Base-by-base conservation (phyloP, 2,329 filamentous ascomycete genomes). In the Nemania sp. region DNA sequence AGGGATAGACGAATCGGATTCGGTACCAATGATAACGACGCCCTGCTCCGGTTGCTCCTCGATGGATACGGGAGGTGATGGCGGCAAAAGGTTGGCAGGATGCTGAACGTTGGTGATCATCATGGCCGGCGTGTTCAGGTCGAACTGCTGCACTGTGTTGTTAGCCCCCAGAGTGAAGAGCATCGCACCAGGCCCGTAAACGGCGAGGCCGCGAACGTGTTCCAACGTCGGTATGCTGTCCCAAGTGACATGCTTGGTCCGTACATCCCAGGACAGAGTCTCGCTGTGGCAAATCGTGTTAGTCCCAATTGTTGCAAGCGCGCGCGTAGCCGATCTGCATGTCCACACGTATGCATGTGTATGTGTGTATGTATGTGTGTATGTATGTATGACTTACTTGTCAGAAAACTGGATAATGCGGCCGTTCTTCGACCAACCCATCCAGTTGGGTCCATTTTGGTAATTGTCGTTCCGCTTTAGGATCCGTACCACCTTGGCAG, bases 351-450 rank as follows among this genome's bases (percentile, higher is more conserved):
- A 62, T 62, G 41, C 32, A 35, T 35, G 6, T 35, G 11, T 11
- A 35, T 6, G 32, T 35, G 11, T 35, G 38, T 43, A 43, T 43
- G 38, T 43, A 43, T 13, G 38, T 43, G 38, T 68, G 66, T 55
- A 64, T 67, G 64, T 43, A 59, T 53, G 65, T 52, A 64, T 64
- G 47, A 59, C 93, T 83, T 85, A 97, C 94, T 91, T 90, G 80
- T 98, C 93, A 5, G 93, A 92, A 80, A 90, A 94, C 80, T 99
- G 96, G 71, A 99, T 90, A 72, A 99, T 94, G 73, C 94, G 92
- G 45, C 96, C 96, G 82, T 97, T 98, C 82, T 98, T 98, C 0
- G 96, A 98, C 96, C 96, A 99, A 22, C 90, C 92, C 85, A 98
- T 94, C 96, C 96, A 99, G 78, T 97, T 97, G 43, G 93, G 91